Evolutionary conservation across 129 eudicot genomes (phyloP).

Genomic region (Arctium minus): DNA sequence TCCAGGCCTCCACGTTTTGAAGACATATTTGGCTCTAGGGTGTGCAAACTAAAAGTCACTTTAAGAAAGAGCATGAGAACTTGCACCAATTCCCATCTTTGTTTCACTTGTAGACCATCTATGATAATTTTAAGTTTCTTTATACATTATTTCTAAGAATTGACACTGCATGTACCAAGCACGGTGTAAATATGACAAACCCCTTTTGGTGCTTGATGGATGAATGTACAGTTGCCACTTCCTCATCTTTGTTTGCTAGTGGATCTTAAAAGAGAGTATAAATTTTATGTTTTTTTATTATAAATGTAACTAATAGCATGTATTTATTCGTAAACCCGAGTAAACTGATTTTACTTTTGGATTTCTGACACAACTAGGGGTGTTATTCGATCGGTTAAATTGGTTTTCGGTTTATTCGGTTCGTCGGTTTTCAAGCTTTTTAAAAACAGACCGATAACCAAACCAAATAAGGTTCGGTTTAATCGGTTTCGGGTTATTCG

Average conservation of each 20-base stretch:
- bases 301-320: neutral
- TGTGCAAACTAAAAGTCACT: neutral
- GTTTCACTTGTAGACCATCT: neutral
- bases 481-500: no score
- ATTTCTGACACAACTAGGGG: neutral
- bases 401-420: no score
- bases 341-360: neutral
- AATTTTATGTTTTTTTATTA: neutral
- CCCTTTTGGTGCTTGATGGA: neutral
- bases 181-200: neutral
- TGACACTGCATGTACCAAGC: neutral
- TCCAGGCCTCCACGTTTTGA: neutral
- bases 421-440: no score
- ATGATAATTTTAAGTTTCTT: neutral
- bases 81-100: neutral
- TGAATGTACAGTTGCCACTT: neutral
- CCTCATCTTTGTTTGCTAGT: neutral
- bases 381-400: no score
- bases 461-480: no score
- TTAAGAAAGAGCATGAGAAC: neutral
- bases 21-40: neutral
- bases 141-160: no score
- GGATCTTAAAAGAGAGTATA: neutral
- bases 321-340: neutral
- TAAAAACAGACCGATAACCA: no score